Base-by-base conservation (phyloP, 164 flowering plant species). In the Tetracentron sinense region DNA sequence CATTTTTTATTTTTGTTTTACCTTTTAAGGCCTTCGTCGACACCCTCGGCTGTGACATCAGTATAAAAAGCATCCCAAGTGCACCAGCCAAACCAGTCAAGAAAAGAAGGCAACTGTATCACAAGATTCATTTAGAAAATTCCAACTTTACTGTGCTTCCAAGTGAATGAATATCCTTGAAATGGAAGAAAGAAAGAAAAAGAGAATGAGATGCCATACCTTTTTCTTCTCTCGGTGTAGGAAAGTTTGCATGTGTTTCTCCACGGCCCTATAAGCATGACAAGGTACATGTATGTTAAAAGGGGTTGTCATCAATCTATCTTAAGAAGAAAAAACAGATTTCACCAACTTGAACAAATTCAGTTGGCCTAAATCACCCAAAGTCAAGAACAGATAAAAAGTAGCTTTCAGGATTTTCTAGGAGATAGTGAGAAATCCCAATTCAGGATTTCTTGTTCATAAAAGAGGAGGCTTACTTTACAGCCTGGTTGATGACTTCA, bases 51-150 rank as follows among this genome's bases (percentile, higher is more conserved):
- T 21, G 97, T 88, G 68, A 94, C 94, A 60, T 91, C 95, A 19
- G 95, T 89, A 80, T 94, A 94, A 72, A 94, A 94, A 51, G 98
- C 98, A 74, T 94, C 98, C 99, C 99, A 94, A 4, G 99, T 94
- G 73, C 99, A 94, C 99, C 99, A 94, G 30, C 99, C 99, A 82
- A 94, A 91, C 97, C 97, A 94, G 66, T 94, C 96, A 61, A 94
- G 73, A 53, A 91, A 81, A 53, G 89, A 75, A 46, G 99, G 99
- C 76, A 89, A 68, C 96, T 90, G 77, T 51, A 72, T 42, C 0
- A 7, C 11, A 4, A 38, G 7, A 38, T 38, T 38, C 44, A 38
- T 8, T 38, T 1, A 38, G 11, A 38, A n/a, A n/a, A 3, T 1
- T 8, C 44, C 44, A 1, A 38, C 44, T 3, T 38, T 38, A 1